Evolutionary conservation across 306 rosid species (phyloP).

Genomic region (Casuarina glauca): DNA sequence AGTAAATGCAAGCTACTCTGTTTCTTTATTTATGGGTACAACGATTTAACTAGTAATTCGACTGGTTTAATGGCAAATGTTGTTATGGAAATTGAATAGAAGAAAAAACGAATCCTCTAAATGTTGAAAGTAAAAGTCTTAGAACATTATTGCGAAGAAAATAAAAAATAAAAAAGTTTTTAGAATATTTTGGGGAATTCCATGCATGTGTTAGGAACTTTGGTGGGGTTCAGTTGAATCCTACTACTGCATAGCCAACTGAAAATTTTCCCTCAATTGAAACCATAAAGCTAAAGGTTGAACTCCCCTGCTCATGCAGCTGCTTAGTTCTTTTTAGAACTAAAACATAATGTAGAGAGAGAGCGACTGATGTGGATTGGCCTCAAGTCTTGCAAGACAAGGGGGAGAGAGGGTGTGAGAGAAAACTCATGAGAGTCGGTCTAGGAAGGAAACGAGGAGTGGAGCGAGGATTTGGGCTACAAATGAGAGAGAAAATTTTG

Average conservation of each 20-base stretch:
- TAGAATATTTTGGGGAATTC: background rate
- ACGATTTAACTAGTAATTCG: too few species aligned
- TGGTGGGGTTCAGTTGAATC: conserved; percentile 25
- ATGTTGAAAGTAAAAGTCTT: too few species aligned
- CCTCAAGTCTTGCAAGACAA: background rate
- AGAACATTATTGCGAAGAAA: too few species aligned
- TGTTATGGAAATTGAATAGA: too few species aligned
- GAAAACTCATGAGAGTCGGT: conserved; percentile 47
- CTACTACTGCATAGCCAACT: conserved; percentile 16
- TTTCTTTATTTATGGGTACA: too few species aligned
- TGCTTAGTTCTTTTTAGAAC: conserved; percentile 31
- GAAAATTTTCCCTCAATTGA: conserved; percentile 25
- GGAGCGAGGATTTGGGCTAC: conserved; percentile 68
- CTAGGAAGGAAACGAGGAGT: conserved; percentile 52
- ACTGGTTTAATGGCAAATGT: too few species aligned
- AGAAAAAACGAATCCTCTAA: too few species aligned
- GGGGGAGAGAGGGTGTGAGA: background rate
- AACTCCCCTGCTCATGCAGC: conserved; percentile 21
- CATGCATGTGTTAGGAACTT: conserved; percentile 13
- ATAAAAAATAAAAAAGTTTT: too few species aligned
- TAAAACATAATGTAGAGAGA: conserved; percentile 41
- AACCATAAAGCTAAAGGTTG: conserved; percentile 40
- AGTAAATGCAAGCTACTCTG: too few species aligned
- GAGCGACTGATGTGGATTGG: conserved; percentile 14
- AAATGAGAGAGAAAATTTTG: conserved; percentile 26